Evolutionary conservation across 345 rosid species (phyloP), one percentile per base, ranked within the genome.

Genomic region (Melastoma malabathricum): DNA sequence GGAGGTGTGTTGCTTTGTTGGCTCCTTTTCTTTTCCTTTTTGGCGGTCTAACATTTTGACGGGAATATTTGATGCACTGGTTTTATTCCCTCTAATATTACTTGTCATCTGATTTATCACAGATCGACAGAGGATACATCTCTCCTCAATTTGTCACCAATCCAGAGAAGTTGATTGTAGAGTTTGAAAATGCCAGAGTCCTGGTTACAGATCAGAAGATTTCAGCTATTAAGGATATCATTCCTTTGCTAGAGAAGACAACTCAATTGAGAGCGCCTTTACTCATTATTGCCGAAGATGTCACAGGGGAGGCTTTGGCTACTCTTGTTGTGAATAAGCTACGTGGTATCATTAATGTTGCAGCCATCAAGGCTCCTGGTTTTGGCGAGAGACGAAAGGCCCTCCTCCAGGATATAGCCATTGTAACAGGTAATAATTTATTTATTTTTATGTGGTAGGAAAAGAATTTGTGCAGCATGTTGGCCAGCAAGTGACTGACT

Each of bases 361-460:
- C 88, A 1, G 98, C 97, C 55, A 77, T 92, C 45, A 87, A 87
- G 74, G 96, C 98, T 58, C 98, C 98, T 8, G 76, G 95, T 56
- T 92, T 87, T 60, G 98, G 98, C 55, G 98, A 92, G 68, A 76
- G 98, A 73, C 84, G 98, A 64, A 92, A 92, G 68, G 94, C 98
- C 15, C 47, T 87, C 75, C 98, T 92, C 58, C 95, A 92, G 52
- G 97, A 92, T 57, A 84, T 92, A 23, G 95, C 98, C 64, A 87
- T 87, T 52, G 48, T 92, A 70, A 92, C 98, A 25, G 96, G 96
- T 89, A 65, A 5, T 34, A 12, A 7, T 34, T 9, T 7, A 7
- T 2, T 6, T 7, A 29, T 34, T 7, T 34, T 34, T 10, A 34
- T 34, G 6, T 34, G 56, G 38, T 15, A 22, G 58, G 87, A 46